These are phyloP conservation scores for Backusella parvicylindrica DNA, from an alignment of 192 early-diverging fungal genomes.

Conservation along the genomic window DNA sequence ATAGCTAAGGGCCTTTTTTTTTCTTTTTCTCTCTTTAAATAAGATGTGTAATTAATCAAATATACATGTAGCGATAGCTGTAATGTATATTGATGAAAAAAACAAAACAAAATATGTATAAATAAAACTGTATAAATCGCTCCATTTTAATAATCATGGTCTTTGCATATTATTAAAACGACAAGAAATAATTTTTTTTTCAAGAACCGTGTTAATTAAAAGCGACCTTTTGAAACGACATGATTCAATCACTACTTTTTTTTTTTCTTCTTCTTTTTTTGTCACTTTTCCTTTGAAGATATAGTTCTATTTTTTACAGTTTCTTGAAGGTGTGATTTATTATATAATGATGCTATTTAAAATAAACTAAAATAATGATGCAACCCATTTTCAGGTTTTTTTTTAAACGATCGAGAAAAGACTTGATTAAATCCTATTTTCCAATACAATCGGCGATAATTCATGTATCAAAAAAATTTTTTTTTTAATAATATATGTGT, in stretches of 20 bases:
- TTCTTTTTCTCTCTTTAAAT: neutral
- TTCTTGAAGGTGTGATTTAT: no score
- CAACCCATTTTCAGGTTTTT: neutral
- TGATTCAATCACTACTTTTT: neutral
- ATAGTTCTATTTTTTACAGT: neutral
- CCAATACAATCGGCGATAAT: neutral
- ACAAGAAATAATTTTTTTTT: neutral
- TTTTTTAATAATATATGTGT: no score
- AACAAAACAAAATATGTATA: no score
- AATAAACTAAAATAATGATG: neutral
- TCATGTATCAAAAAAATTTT: neutral
- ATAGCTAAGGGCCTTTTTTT: no score
- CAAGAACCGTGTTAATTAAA: neutral
- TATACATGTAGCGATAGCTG: neutral
- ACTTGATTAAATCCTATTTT: neutral
- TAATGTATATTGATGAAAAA: neutral
- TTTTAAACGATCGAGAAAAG: neutral
- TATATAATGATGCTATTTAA: no score
- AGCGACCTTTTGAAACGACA: neutral
- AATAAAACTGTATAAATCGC: neutral
- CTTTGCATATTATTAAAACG: neutral
- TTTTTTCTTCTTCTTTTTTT: neutral
- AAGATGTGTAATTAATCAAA: neutral
- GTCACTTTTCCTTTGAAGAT: neutral
- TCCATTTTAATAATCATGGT: neutral